Evolutionary conservation across 495 filamentous ascomycete species (phyloP), one percentile per base, ranked within the genome.

Genomic region (Penicillium angulare): DNA sequence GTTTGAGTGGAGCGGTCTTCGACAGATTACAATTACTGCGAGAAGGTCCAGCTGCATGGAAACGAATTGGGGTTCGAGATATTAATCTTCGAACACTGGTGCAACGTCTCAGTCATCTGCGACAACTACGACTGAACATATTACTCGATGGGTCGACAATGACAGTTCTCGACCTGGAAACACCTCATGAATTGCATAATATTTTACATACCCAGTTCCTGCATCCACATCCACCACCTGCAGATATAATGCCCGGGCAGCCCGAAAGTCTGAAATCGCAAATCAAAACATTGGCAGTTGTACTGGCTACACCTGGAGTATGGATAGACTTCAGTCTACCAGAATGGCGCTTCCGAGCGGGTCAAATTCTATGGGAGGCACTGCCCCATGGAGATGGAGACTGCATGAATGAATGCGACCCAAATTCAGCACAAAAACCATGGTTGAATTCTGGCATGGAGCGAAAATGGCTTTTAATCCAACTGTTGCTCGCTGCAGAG

Each of bases 321-420:
- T 95, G 90, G 90, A 72, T 86, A 13, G 83, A 95, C 60, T 90
- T 95, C 57, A 86, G 85, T 34, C 69, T 85, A 20, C 81, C 89
- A 0, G 88, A 91, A 60, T 92, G 88, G 88, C 78, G 90, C 16
- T 82, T 92, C 22, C 73, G 85, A 9, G 78, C 87, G 1, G 89
- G 90, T n/a, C 89, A 93, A 59, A 67, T 93, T 50, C 71, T 95
- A 15, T 95, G 88, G 88, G 86, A 84, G 16, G 48, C 46, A 12
- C 64, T 72, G n/a, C 71, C 75, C 15, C 63, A 74, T 33, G 72
- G 72, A 32, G 81, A 81, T 45, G 79, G 80, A 12, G 67, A 82
- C 43, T 75, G 69, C 38, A 61, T 79, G 7, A 62, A 65, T 13
- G 66, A 68, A 39, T 70, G 72, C 5, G 64, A 62, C 12, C 66